A percentile compares a stretch with the other conserved stretches of the same genome.
These are phyloP conservation scores for Suhomyces terraborum DNA, from an alignment of 1,139 yeast species.

Conservation along the genomic window DNA sequence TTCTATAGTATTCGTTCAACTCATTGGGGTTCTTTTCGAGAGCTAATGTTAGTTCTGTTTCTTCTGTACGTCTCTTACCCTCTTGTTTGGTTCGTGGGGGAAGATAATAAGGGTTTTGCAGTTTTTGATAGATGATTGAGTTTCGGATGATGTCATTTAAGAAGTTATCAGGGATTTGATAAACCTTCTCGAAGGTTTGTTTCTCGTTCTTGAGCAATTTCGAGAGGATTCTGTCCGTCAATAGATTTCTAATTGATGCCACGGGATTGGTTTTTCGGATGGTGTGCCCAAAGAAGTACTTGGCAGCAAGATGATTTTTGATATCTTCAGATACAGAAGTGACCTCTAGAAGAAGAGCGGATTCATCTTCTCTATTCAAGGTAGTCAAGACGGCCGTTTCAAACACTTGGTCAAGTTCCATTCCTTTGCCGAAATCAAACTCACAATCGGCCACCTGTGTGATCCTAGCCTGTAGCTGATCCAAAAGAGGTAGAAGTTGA, in stretches of 20 bases:
- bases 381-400: constrained; percentile 10
- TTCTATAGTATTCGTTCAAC: constrained; percentile 15
- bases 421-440: constrained; percentile 16
- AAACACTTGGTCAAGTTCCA: constrained; percentile 11
- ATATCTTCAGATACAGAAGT: not conserved
- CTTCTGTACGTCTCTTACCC: constrained; percentile 7
- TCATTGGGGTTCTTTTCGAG: constrained; percentile 12
- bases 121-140: constrained; percentile 32
- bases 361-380: constrained; percentile 32
- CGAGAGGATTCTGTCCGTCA: constrained; percentile 12
- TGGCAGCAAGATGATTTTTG: constrained; percentile 3
- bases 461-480: constrained; percentile 19
- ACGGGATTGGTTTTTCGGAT: constrained; percentile 1
- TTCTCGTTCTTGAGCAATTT: constrained; percentile 12
- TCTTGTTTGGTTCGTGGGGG: constrained; percentile 31
- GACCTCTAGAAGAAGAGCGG: constrained; percentile 25
- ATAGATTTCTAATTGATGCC: constrained; percentile 5
- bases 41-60: constrained; percentile 13
- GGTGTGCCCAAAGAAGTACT: constrained; percentile 14
- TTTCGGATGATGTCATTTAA: constrained; percentile 32
- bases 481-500: constrained; percentile 34
- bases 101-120: constrained; percentile 35
- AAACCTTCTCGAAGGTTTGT: constrained; percentile 9
- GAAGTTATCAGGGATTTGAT: constrained; percentile 22
- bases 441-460: constrained; percentile 11